Evolutionary conservation across 805 yeast species (phyloP), one percentile per base, ranked within the genome.

Genomic region (Yamadazyma sp.): DNA sequence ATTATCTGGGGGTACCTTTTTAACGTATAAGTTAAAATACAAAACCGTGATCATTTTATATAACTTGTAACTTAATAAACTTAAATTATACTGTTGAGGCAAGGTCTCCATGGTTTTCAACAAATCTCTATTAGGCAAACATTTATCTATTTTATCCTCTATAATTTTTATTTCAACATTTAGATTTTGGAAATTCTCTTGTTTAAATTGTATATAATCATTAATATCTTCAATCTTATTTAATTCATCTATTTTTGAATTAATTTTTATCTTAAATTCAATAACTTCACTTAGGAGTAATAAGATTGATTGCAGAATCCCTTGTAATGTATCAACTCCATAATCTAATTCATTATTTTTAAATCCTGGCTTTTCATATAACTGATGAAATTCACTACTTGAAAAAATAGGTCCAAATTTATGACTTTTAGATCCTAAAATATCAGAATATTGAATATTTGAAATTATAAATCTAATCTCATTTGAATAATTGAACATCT

Each of bases 261-360:
- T 36, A 8, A 40, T 18, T 23, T 23, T 10, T 9, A 40, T 19
- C 30, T 40, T 43, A 7, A 26, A 18, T 15, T 35, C 34, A 5
- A 35, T 25, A n/a, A 50, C 35, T 15, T 49, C 56, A 12, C 45
- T 52, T 9, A 53, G 28, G 10, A 50, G 12, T 13, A 48, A 32
- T 24, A 42, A 49, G 3, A 52, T 28, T 5, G 50, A 44, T 27
- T 50, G 54, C 15, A 41, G 41, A 17, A 49, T 40, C 2, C 58
- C 58, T 33, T 53, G 60, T 12, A 48, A 39, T 7, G 58, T 50
- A 32, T 55, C 60, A 18, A 53, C 36, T 7, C 58, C 58, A 38
- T 53, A 55, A 13, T n/a, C 23, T 3, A 35, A 11, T 23, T 36
- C 35, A 34, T 36, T 29, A 9, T 15, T n/a, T 18, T 38, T 39